Conservation (phyloP, 768 basidiomycete species). For the Leccinum pellstonianum region DNA sequence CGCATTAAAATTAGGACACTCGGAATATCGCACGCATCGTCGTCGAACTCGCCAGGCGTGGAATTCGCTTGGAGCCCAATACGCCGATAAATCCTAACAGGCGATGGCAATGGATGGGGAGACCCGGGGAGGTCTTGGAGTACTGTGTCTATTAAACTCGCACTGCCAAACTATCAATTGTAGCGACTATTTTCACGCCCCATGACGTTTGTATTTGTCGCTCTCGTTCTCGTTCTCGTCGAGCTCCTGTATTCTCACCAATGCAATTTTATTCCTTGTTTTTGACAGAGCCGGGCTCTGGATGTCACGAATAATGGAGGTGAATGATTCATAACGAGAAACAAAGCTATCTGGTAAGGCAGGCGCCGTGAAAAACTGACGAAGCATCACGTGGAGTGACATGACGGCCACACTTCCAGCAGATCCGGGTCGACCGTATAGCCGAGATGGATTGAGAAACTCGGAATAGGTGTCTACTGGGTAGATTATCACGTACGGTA, state of each 20-base stretch:
- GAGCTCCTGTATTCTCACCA: background rate
- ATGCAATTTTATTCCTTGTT: constrained; percentile 4
- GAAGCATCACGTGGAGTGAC: no score
- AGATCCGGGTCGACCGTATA: no score
- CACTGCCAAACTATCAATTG: background rate
- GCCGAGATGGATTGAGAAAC: no score
- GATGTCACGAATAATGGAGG: background rate
- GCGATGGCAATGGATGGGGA: constrained; percentile 89
- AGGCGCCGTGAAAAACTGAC: no score
- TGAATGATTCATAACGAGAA: background rate
- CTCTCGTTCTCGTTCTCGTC: constrained; percentile 1
- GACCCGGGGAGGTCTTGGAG: constrained; percentile 64
- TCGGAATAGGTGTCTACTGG: no score
- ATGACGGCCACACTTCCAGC: no score
- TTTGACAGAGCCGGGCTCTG: background rate
- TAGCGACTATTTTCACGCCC: background rate
- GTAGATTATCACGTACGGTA: no score
- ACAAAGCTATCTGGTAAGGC: background rate
- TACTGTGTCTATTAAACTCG: constrained; percentile 24
- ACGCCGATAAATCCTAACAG: constrained; percentile 60
- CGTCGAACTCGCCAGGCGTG: constrained; percentile 69
- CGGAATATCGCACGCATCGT: constrained; percentile 86
- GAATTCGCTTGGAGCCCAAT: constrained; percentile 71
- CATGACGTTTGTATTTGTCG: background rate
- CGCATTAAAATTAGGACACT: constrained; percentile 59